A percentile compares a stretch with the other conserved stretches of the same genome.
phyloP scores from a whole-genome alignment of 306 rosid species.

The Medicago ruthenica region DNA sequence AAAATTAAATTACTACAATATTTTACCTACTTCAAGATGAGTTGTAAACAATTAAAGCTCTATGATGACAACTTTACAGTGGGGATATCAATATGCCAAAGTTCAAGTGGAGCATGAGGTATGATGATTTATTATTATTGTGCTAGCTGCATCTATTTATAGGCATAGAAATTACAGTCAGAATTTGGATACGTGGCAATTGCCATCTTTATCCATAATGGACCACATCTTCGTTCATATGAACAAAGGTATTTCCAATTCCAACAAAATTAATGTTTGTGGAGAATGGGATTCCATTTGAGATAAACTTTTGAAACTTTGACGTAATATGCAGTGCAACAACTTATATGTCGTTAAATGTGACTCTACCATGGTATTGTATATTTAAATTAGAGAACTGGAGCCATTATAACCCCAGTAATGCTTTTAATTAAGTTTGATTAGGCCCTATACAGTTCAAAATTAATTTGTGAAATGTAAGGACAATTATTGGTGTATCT shows the following conservation, averaged over 20 bases:
- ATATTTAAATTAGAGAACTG: background rate
- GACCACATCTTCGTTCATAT: slow-evolving; percentile 38
- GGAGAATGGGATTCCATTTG: background rate
- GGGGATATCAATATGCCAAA: slow-evolving; percentile 6
- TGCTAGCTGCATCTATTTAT: slow-evolving; percentile 13
- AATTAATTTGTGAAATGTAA: background rate
- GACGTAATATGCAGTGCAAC: background rate
- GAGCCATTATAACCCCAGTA: background rate
- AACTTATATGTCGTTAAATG: background rate
- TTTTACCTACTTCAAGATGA: background rate
- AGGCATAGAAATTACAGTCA: slow-evolving; percentile 50
- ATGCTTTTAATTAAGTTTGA: background rate
- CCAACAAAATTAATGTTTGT: background rate
- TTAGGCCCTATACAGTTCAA: background rate
- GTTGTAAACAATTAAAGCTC: slow-evolving; percentile 2
- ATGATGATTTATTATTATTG: slow-evolving; percentile 37
- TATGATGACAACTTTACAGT: slow-evolving; percentile 17
- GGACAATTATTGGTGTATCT: background rate
- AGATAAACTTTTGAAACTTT: background rate
- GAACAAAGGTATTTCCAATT: background rate
- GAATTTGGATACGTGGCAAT: slow-evolving; percentile 52
- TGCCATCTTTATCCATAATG: slow-evolving; percentile 48
- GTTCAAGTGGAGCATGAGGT: slow-evolving; percentile 11
- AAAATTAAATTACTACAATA: background rate
- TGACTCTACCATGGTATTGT: background rate